Conservation (phyloP, 1,284 basidiomycete genomes). For the Tremellales sp. region DNA sequence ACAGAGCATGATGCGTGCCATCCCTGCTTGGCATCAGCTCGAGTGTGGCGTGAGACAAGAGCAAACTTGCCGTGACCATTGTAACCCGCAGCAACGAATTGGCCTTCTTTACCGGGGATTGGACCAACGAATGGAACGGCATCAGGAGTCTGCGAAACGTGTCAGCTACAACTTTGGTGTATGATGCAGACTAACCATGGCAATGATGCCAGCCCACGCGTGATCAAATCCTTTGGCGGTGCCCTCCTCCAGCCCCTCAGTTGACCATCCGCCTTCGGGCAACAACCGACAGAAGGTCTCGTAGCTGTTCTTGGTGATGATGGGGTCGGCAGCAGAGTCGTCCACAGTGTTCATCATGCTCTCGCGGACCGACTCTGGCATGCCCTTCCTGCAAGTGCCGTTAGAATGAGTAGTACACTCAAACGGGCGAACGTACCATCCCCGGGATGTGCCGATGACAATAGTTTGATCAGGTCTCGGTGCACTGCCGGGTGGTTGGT, state of each 20-base stretch:
- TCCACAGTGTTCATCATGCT: slow-evolving; percentile 23
- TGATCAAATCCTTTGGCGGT: slow-evolving; percentile 30
- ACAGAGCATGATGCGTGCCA: slow-evolving; percentile 44
- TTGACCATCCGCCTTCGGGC: slow-evolving; percentile 24
- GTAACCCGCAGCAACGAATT: slow-evolving; percentile 37
- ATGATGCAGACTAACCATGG: slow-evolving; percentile 16
- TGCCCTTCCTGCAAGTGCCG: slow-evolving; percentile 11
- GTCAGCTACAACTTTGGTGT: not conserved
- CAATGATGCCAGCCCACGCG: slow-evolving; percentile 40
- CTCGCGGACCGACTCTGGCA: slow-evolving; percentile 9
- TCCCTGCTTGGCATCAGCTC: too few relatives aligned
- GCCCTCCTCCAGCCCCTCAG: slow-evolving; percentile 7
- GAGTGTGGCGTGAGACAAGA: too few relatives aligned
- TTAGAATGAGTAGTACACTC: not conserved
- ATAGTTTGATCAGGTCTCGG: slow-evolving; percentile 32
- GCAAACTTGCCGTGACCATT: slow-evolving; percentile 38
- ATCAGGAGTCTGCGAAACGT: slow-evolving; percentile 29
- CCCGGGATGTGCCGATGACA: slow-evolving; percentile 33
- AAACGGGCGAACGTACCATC: slow-evolving; percentile 14
- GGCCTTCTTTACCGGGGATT: slow-evolving; percentile 31
- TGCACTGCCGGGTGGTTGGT: slow-evolving; percentile 8
- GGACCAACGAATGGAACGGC: slow-evolving; percentile 36
- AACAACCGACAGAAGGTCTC: slow-evolving; percentile 13
- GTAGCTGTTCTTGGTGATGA: slow-evolving; percentile 17
- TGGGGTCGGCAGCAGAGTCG: slow-evolving; percentile 19